Conservation (phyloP, 2,329 filamentous ascomycete genomes). For the Sporothrix dimorphospora region DNA sequence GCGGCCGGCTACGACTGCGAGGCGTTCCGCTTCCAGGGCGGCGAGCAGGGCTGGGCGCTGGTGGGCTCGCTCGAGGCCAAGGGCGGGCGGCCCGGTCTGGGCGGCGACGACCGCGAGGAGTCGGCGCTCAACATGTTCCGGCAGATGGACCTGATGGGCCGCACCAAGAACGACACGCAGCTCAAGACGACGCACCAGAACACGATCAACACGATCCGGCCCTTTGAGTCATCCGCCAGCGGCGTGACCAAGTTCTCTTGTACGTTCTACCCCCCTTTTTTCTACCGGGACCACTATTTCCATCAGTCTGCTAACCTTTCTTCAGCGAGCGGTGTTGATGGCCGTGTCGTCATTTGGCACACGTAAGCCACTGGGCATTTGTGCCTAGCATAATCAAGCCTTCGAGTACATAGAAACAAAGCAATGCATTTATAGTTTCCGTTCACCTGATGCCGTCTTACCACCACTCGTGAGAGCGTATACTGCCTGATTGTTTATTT, state of each 20-base stretch:
- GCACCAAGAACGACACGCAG: constrained; percentile 87
- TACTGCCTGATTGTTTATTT: background rate
- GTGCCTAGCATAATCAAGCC: background rate
- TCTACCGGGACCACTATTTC: background rate
- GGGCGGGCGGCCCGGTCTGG: constrained; percentile 61
- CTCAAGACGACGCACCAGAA: constrained; percentile 97
- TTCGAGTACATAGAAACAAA: background rate
- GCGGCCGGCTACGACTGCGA: constrained; percentile 91
- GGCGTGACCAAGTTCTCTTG: constrained; percentile 81
- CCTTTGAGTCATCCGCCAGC: constrained; percentile 68
- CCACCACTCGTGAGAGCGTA: background rate
- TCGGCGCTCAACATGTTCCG: constrained; percentile 97
- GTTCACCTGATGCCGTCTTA: background rate
- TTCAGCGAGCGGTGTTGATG: constrained; percentile 79
- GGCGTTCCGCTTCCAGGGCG: constrained; percentile 84
- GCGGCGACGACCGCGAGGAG: constrained; percentile 73
- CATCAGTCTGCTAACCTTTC: constrained; percentile 36
- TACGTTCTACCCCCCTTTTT: constrained; percentile 54
- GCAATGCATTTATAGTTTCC: background rate
- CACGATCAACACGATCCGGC: constrained; percentile 82
- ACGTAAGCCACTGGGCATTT: constrained; percentile 44
- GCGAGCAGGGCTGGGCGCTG: constrained; percentile 79
- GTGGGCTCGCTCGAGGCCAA: constrained; percentile 80
- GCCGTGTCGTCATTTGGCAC: constrained; percentile 78
- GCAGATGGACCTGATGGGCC: constrained; percentile 98